Percentiles rank a stretch among this genome's conserved stretches.
Conservation (phyloP, 2,329 filamentous ascomycete species). For the Colletotrichum coccodes region DNA sequence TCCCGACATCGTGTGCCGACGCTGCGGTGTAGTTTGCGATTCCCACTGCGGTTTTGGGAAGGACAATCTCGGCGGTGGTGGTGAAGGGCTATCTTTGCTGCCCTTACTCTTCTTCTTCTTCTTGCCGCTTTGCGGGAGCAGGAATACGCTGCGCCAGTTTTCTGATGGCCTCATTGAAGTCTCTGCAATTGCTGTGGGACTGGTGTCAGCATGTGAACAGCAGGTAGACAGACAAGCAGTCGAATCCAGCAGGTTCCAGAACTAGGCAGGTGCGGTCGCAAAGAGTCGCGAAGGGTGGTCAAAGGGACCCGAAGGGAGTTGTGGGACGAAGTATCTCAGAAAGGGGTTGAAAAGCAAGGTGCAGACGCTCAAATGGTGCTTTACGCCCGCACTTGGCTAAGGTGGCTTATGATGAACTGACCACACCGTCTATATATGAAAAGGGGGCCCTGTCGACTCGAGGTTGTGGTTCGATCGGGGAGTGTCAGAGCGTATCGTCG, state of each 20-base stretch:
- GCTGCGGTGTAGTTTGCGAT: background rate
- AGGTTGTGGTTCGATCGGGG: background rate
- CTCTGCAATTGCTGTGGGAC: conserved; percentile 6
- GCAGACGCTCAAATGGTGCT: background rate
- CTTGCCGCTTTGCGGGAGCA: conserved; percentile 27
- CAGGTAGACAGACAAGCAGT: background rate
- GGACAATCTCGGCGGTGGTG: conserved; percentile 1
- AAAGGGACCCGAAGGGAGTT: background rate
- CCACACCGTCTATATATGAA: conserved; percentile 12
- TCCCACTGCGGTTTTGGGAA: conserved; percentile 15
- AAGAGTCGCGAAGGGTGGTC: background rate
- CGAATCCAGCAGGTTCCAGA: background rate
- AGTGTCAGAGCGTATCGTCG: conserved; percentile 1
- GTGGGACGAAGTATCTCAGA: background rate
- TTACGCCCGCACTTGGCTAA: background rate
- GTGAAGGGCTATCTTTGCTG: conserved; percentile 11
- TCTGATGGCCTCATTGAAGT: conserved; percentile 26
- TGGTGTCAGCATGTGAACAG: conserved; percentile 21
- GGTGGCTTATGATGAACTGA: conserved; percentile 22
- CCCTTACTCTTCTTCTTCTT: conserved; percentile 27
- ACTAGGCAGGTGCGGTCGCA: background rate
- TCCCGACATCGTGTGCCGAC: conserved; percentile 27
- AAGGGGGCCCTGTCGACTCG: conserved; percentile 19
- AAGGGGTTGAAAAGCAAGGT: background rate
- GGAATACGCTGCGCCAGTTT: conserved; percentile 30